Base-by-base conservation (phyloP, 2,329 filamentous ascomycete genomes). In the Epichloe coenophiala region DNA sequence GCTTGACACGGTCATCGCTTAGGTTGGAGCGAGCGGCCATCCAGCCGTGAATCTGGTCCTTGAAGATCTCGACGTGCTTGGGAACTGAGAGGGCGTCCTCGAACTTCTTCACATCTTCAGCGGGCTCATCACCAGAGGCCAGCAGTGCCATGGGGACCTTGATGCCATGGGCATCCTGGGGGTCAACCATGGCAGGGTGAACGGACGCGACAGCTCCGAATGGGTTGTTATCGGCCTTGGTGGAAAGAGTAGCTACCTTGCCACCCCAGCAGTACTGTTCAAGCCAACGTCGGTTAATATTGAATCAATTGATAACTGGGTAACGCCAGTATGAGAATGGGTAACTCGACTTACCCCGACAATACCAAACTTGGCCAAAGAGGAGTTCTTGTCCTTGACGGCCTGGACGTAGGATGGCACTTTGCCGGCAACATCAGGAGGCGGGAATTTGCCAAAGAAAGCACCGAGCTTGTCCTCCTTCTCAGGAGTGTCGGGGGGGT, bases 21-120 rank as follows among this genome's bases (percentile, higher is more conserved):
- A 86, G 67, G 59, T 85, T 68, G 0, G 76, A 72, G 27, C 82
- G 75, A 1, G 83, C 82, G 1, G 78, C 80, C 83, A 86, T 87
- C 81, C 82, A 87, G 43, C 83, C 83, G 65, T 87, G 83, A 60
- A 81, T 74, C 72, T 84, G 83, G 59, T 80, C 80, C 23, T 60
- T 58, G 59, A 84, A 86, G n/a, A 64, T 80, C 70, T 86, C 81
- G 49, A 84, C 75, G 55, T 81, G 73, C 59, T 80, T 79, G 52
- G 75, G 66, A 2, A 68, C 74, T 31, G 66, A 68, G 48, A 85
- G 70, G 9, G 68, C 68, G 15, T 69, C 63, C 61, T 77, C 71
- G 54, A 78, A 81, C 61, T 77, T 69, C 63, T 77, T 68, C 40
- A 83, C 75, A 39, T 71, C 72, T 3, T 76, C 74, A 0, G 63